Evolutionary conservation across 2,329 filamentous ascomycete species (phyloP), one percentile per base, ranked within the genome.

Genomic region (Sclerotiophoma versabilis): DNA sequence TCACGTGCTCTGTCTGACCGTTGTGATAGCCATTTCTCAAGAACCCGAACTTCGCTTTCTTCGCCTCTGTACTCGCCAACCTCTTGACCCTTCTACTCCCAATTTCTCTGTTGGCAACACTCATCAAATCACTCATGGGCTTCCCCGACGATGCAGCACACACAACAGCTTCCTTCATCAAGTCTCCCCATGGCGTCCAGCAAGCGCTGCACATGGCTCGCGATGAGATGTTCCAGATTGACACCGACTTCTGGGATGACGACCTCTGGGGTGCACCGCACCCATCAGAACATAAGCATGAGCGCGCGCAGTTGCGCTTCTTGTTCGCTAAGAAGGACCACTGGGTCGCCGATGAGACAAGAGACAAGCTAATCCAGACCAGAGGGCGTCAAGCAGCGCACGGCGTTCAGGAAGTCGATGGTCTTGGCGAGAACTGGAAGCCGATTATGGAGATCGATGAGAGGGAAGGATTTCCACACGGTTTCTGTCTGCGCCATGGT

Each of bases 311-410:
- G 44, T 57, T 87, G 34, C 79, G 80, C 45, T 85, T 88, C 64
- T 81, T 85, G 60, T 88, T 86, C 68, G 84, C 82, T 1, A 74
- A 80, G 29, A 74, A 81, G 41, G 85, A 88, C 64, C 83, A 86
- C 63, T 87, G 85, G 85, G 82, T 87, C 22, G 83, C 84, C 1
- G 78, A 84, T 58, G 73, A 77, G 62, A 86, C 84, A 25, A 75
- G 84, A 29, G 81, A 87, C 60, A 78, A 80, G 33, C 74, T 87
- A 30, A 81, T 87, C 39, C 70, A 69, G 32, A 62, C 75, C 10
- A 70, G 80, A 34, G 79, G 78, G 11, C 59, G 43, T 15, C 33
- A 41, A 19, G 51, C 51, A 4, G 39, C 45, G 12, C 12, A 32
- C 17, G 39, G 36, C 9, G 44, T 47, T 15, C 57, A 58, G 30